Base-by-base conservation (phyloP, 2,329 filamentous ascomycete genomes). In the Fusarium cicatricum region DNA sequence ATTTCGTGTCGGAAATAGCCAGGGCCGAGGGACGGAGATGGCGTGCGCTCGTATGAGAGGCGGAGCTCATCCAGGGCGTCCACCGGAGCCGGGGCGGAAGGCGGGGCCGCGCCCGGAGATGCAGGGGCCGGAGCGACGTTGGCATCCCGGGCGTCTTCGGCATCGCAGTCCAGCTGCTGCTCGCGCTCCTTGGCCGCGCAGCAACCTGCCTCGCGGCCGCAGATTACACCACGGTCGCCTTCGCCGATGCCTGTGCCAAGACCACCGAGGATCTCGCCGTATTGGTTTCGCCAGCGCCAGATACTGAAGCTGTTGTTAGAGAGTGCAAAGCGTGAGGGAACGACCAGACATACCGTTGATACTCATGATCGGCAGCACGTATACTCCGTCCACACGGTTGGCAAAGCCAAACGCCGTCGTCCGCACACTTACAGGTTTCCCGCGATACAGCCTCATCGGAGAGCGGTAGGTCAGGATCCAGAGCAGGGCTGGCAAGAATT, bases 281-380 rank as follows among this genome's bases (percentile, higher is more conserved):
- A 97, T 19, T 91, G 86, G 34, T 86, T 91, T 44, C 93, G 88
- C 93, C 93, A 97, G 58, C 86, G 90, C 92, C 93, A 97, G 49
- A 93, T 91, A 4, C 84, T 87, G 17, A 21, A 41, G 16, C 7
- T 12, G n/a, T 3, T n/a, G 34, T 69, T 15, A 69, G 55, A 41
- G n/a, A 21, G 11, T 16, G 28, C 15, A 2, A 10, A 17, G n/a
- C 4, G 3, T 11, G 11, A 3, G 11, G 7, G 12, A 10, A 16
- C 12, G n/a, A 3, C 8, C 7, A 14, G 12, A 71, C 77, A 37
- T 74, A 86, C 84, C 80, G 76, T 67, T 81, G 79, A 58, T 89
- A 88, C 51, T 86, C 82, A 46, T 79, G 75, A 64, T 89, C 85
- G 16, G 81, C 78, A 33, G 77, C 80, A 19, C 85, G 80, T 46